Evolutionary conservation across 176 grass and related monocot genomes (phyloP), one percentile per base, ranked within the genome.

Genomic region (Carex parvula): DNA sequence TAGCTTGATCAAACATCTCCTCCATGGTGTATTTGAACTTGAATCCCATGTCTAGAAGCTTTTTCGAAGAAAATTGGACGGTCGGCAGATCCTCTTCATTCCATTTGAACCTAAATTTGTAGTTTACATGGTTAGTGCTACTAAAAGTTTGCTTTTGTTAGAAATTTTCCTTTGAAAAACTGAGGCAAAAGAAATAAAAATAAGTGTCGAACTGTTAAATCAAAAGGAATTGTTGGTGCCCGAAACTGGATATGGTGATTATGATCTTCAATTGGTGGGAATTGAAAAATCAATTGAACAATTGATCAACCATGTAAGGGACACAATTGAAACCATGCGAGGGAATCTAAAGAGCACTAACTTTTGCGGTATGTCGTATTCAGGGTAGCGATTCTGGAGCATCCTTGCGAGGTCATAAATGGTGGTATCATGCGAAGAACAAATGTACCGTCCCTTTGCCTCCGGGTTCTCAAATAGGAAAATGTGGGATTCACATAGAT

Each of bases 1-100:
- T 72, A 26, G 90, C 95, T 3, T 63, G 64, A 70, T 94, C 90
- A 82, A 87, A 98, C 95, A 98, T 98, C 78, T 98, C 95, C 84
- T 94, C 89, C 35, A 80, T 4, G 7, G 84, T 88, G 87, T 93
- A 92, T 87, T 84, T 81, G 89, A 94, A 94, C 74, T 86, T 48
- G 86, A 91, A 98, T 16, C 95, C 95, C 20, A 85, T 83, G 35
- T 86, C 82, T 9, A 89, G 83, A 57, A 98, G 86, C 89, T 98
- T 98, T 87, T 88, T 91, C 17, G 92, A 92, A 16, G 90, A 97
- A 84, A 97, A 92, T 70, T 81, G 84, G 5, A 92, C 74, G 0
- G 32, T 30, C 44, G 20, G 26, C 13, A 97, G 84, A 73, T 65
- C 42, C 17, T 85, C 90, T 17, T 90, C 68, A 30, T 91, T 59